Evolutionary conservation across 805 yeast genomes (phyloP).

Genomic region (Pichia cephalocereana): DNA sequence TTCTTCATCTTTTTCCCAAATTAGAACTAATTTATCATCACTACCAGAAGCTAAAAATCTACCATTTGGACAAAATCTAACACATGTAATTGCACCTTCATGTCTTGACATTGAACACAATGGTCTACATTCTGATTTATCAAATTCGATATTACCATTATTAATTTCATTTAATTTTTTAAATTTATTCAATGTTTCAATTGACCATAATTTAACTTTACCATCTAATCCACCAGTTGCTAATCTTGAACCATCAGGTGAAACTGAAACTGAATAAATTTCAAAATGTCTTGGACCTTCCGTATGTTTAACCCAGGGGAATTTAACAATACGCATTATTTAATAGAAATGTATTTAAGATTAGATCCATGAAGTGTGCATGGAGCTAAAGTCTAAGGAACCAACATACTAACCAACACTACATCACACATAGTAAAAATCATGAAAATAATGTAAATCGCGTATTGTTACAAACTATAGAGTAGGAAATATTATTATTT

Average conservation of each 20-base stretch:
- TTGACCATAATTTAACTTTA: constrained; percentile 83
- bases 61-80: constrained; percentile 88
- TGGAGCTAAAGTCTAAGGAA: too few species aligned
- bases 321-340: constrained; percentile 49
- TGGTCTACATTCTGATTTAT: constrained; percentile 39
- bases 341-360: too few species aligned
- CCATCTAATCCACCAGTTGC: constrained; percentile 97
- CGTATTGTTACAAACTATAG: too few species aligned
- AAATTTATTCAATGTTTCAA: constrained; percentile 42
- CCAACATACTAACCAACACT: too few species aligned
- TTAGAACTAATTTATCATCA: constrained; percentile 82
- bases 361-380: too few species aligned
- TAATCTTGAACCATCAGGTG: constrained; percentile 71
- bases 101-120: constrained; percentile 89
- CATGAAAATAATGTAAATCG: too few species aligned
- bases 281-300: constrained; percentile 79
- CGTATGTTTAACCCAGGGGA: constrained; percentile 63
- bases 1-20: constrained; percentile 88
- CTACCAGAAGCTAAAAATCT: constrained; percentile 89
- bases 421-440: too few species aligned
- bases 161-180: constrained; percentile 10
- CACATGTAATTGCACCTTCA: constrained; percentile 93
- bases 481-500: too few species aligned
- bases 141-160: constrained; percentile 13
- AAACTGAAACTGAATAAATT: constrained; percentile 73